These are phyloP conservation scores for Coemansia sp. DNA, from an alignment of 192 early-diverging fungal genomes.

Conservation along the genomic window DNA sequence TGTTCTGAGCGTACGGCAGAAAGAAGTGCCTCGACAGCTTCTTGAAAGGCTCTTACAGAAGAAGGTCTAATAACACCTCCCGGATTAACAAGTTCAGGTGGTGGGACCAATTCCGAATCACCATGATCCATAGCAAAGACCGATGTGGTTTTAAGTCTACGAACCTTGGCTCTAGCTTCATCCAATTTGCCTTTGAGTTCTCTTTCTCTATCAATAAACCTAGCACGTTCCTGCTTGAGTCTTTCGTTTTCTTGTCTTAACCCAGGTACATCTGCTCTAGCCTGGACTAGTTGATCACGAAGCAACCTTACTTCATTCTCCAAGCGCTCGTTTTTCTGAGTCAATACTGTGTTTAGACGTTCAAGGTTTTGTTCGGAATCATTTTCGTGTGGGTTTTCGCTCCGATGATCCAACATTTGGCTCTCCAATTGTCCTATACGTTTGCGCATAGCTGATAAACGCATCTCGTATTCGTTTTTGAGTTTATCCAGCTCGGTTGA, in stretches of 20 bases:
- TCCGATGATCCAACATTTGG: constrained; percentile 51
- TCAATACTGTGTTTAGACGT: constrained; percentile 44
- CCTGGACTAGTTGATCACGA: constrained; percentile 39
- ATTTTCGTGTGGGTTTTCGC: constrained; percentile 29
- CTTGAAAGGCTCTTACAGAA: constrained; percentile 71
- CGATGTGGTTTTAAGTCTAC: constrained; percentile 55
- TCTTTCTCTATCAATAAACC: constrained; percentile 37
- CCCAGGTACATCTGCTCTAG: constrained; percentile 41
- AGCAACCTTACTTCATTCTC: constrained; percentile 46
- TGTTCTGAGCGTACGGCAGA: constrained; percentile 68
- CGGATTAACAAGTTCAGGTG: constrained; percentile 49
- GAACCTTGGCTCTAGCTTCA: constrained; percentile 49
- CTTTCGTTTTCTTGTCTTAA: constrained; percentile 39
- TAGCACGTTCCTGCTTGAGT: constrained; percentile 31
- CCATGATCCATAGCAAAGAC: constrained; percentile 51
- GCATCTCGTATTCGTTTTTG: constrained; percentile 62
- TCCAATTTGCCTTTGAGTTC: constrained; percentile 54
- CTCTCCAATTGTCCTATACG: constrained; percentile 66
- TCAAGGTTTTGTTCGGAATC: constrained; percentile 42
- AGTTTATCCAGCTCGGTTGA: constrained; percentile 46
- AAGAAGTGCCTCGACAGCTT: constrained; percentile 78
- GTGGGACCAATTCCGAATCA: constrained; percentile 47
- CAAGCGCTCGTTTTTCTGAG: constrained; percentile 48
- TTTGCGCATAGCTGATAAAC: constrained; percentile 57
- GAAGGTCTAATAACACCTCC: constrained; percentile 69